These are phyloP conservation scores for Trichoderma aggressivum DNA, from an alignment of 2,329 filamentous ascomycete species.

Conservation along the genomic window DNA sequence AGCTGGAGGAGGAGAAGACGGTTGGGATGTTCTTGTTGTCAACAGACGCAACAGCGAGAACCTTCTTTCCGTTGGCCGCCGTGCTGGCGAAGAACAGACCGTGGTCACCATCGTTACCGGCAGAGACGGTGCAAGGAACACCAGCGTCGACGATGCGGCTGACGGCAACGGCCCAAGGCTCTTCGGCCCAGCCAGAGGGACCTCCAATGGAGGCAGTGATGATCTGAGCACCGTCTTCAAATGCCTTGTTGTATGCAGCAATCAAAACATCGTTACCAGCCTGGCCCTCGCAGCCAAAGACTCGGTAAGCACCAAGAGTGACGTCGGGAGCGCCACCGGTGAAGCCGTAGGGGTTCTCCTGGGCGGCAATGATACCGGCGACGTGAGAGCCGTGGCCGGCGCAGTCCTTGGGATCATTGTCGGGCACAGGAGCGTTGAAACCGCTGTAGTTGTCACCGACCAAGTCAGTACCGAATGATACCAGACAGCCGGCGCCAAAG, in stretches of 20 bases:
- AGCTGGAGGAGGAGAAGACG: conserved; percentile 37
- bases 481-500: conserved; percentile 44
- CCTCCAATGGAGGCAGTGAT: conserved; percentile 38
- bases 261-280: conserved; percentile 38
- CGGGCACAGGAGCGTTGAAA: conserved; percentile 31
- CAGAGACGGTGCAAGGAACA: conserved; percentile 40
- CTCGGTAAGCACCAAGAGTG: conserved; percentile 38
- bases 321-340: conserved; percentile 40
- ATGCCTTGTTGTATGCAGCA: conserved; percentile 39
- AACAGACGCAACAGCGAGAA: conserved; percentile 44
- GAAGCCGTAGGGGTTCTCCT: conserved; percentile 35
- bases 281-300: conserved; percentile 34
- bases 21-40: conserved; percentile 39
- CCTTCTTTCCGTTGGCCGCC: conserved; percentile 39
- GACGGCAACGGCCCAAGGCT: conserved; percentile 36
- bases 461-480: conserved; percentile 43
- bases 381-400: conserved; percentile 44
- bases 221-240: conserved; percentile 38
- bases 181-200: conserved; percentile 30
- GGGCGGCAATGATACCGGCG: conserved; percentile 44
- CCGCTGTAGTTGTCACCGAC: conserved; percentile 37
- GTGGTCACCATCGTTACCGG: conserved; percentile 42
- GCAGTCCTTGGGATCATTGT: conserved; percentile 39
- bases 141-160: conserved; percentile 42
- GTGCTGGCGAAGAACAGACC: conserved; percentile 41